Conservation (phyloP, 2,329 filamentous ascomycete genomes). For the Penicillium decumbens region DNA sequence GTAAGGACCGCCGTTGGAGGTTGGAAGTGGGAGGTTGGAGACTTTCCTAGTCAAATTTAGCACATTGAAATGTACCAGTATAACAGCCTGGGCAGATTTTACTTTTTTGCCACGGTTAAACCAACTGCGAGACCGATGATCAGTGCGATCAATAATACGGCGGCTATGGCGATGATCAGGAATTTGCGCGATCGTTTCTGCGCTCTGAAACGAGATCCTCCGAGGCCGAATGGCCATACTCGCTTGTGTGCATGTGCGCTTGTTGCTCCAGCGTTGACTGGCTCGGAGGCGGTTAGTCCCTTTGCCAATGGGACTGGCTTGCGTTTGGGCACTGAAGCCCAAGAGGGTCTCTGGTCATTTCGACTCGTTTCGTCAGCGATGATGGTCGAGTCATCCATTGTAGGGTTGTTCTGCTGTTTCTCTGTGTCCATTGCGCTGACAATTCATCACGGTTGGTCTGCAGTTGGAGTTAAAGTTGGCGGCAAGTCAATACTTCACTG, state of each 20-base stretch:
- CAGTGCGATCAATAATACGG: constrained; percentile 16
- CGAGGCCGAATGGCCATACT: not conserved
- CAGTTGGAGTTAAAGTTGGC: not conserved
- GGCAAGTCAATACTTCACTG: not conserved
- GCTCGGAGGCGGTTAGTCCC: not conserved
- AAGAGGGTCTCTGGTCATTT: not conserved
- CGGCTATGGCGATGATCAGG: constrained; percentile 14
- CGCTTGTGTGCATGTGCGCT: not conserved
- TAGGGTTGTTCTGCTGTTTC: not conserved
- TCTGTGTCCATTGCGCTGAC: not conserved
- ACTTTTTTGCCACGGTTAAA: constrained; percentile 18
- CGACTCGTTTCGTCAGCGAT: not conserved
- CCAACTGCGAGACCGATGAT: constrained; percentile 27
- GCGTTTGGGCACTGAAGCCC: constrained; percentile 11
- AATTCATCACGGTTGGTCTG: not conserved
- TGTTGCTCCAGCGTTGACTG: not conserved
- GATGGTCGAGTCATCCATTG: not conserved
- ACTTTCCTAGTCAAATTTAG: not conserved
- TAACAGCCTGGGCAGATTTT: not conserved
- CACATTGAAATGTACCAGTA: not conserved
- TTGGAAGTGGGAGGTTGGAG: constrained; percentile 26
- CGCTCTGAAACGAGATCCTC: constrained; percentile 6
- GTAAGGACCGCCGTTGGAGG: constrained; percentile 46
- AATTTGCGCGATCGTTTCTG: constrained; percentile 16
- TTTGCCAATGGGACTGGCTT: constrained; percentile 10